Base-by-base conservation (phyloP, 768 basidiomycete genomes). In the Leucocoprinus birnbaumii region DNA sequence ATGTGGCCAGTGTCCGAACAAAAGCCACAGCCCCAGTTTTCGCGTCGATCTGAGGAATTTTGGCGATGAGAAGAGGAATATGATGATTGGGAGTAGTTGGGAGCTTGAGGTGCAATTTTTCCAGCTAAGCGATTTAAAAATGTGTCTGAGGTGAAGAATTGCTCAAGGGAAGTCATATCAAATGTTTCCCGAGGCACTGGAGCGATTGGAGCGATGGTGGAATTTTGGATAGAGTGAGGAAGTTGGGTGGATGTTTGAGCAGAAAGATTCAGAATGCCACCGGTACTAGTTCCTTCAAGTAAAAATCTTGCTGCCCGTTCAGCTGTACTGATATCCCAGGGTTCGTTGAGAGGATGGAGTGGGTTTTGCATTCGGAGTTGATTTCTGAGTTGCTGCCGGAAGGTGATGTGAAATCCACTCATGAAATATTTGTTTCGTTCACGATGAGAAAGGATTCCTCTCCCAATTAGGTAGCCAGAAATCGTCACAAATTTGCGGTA, bases 301-400 rank as follows among this genome's bases (percentile, higher is more conserved):
- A 34, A 27, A 51, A 46, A 57, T 31, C 22, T 35, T 5, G 57
- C 53, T 0, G 60, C 62, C 18, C 47, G 10, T 7, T 25, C 38
- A 22, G 61, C 54, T 4, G 58, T 19, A 10, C 47, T 21, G 0
- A 61, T 16, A 4, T 8, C 16, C 38, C 26, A 60, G 19, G 57
- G 57, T 21, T 60, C 58, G 13, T 60, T 58, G 1, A 46, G 37
- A 21, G 58, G 55, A 22, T 61, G 58, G 3, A 40, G 25, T 0
- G 52, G 62, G 26, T 56, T 37, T 41, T 58, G 27, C 6, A 46
- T 14, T 25, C 22, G n/a, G 16, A 46, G 45, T 25, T 46, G 45
- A 14, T 21, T 25, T 2, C 34, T 27, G 3, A 61, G 45, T 1
- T 51, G 25, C 14, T 31, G 11, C 9, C 51, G 13, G 22, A 63